phyloP scores from a whole-genome alignment of 768 basidiomycete genomes.

The Podaxis sp. region DNA sequence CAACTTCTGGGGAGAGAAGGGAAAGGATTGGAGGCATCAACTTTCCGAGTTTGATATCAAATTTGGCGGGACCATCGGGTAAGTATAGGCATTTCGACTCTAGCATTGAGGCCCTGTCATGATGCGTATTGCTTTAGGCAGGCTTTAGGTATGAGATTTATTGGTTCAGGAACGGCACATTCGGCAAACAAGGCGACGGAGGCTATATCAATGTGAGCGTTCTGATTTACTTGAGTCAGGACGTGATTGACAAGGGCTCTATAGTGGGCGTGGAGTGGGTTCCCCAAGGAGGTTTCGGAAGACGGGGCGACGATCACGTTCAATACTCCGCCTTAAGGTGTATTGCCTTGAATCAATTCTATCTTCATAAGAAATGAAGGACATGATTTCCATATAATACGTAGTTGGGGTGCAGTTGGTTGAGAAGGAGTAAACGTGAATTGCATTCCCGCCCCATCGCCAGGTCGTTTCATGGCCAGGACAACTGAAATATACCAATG shows the following conservation, averaged over 20 bases:
- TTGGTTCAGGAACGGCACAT: constrained; percentile 22
- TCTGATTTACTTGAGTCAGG: background rate
- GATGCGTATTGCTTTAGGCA: constrained; percentile 7
- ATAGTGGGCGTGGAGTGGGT: constrained; percentile 6
- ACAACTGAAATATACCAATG: too few relatives aligned
- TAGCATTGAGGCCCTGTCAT: constrained; percentile 14
- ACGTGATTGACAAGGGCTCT: background rate
- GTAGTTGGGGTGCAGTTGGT: too few relatives aligned
- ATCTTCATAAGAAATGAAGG: too few relatives aligned
- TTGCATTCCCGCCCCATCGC: too few relatives aligned
- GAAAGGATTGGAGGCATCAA: constrained; percentile 22
- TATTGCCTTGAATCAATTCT: background rate
- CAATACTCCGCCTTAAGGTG: background rate
- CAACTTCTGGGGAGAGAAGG: constrained; percentile 18
- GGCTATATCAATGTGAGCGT: constrained; percentile 25
- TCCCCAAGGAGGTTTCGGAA: background rate
- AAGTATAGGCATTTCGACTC: constrained; percentile 20
- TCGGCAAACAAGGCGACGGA: constrained; percentile 23
- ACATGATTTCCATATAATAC: too few relatives aligned
- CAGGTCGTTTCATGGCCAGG: too few relatives aligned
- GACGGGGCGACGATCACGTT: background rate
- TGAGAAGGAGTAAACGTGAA: too few relatives aligned
- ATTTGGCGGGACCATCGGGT: constrained; percentile 21
- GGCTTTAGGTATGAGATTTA: constrained; percentile 23
- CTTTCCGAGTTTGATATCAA: constrained; percentile 19